These are phyloP conservation scores for Beauveria medogensis DNA, from an alignment of 2,329 filamentous ascomycete genomes.

Conservation along the genomic window DNA sequence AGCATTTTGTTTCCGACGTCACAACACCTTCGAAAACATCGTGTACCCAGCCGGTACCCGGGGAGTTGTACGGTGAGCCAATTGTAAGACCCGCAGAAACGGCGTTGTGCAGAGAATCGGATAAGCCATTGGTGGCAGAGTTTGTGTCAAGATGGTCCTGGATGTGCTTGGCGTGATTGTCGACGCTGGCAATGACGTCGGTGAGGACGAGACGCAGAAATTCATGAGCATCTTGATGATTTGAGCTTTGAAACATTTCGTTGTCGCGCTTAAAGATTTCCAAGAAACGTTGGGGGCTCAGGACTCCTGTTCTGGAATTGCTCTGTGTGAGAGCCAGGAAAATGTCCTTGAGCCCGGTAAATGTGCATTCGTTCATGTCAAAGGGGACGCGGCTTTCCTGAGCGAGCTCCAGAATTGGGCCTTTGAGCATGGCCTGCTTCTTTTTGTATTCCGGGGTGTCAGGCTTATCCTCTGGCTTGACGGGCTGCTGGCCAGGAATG, in stretches of 20 bases:
- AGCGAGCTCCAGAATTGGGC: constrained; percentile 78
- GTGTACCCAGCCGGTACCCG: constrained; percentile 82
- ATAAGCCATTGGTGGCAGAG: constrained; percentile 33
- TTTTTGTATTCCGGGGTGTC: constrained; percentile 98
- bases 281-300: constrained; percentile 86
- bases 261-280: constrained; percentile 92
- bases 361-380: constrained; percentile 90
- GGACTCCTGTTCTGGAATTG: constrained; percentile 73
- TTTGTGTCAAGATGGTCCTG: constrained; percentile 39
- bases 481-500: constrained; percentile 43
- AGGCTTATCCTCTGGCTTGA: constrained; percentile 80
- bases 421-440: constrained; percentile 82
- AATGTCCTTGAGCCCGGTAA: constrained; percentile 91
- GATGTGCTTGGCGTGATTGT: constrained; percentile 68
- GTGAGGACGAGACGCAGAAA: constrained; percentile 95
- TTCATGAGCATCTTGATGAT: constrained; percentile 98
- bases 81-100: constrained; percentile 27
- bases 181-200: constrained; percentile 88
- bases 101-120: constrained; percentile 41
- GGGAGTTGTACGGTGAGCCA: constrained; percentile 41
- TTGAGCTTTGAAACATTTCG: constrained; percentile 92
- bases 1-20: constrained; percentile 90
- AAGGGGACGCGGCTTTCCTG: constrained; percentile 74
- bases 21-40: constrained; percentile 92
- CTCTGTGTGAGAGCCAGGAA: constrained; percentile 84